Evolutionary conservation across 345 rosid species (phyloP).

Genomic region (Trapa bicornis): DNA sequence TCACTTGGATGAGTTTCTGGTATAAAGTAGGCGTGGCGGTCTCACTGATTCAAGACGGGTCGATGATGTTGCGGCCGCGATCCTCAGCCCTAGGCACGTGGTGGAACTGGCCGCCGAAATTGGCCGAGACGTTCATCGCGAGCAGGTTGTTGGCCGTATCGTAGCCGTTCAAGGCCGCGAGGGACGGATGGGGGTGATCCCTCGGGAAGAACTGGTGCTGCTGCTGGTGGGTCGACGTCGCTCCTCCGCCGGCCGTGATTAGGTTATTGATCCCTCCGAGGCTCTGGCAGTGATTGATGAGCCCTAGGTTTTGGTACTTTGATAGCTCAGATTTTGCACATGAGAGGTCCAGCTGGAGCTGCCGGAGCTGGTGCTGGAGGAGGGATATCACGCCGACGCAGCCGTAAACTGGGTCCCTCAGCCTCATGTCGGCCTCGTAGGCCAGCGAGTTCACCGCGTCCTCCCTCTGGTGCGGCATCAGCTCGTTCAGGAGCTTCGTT

Average conservation of each 20-base stretch:
- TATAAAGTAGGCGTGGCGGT: too few relatives aligned
- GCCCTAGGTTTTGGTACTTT: constrained; percentile 23
- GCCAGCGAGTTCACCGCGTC: constrained; percentile 21
- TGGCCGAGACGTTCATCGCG: constrained; percentile 50
- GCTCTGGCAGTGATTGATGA: constrained; percentile 43
- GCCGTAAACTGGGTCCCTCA: constrained; percentile 20
- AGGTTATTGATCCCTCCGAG: constrained; percentile 20
- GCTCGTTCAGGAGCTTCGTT: constrained; percentile 21
- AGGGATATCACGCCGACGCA: constrained; percentile 21
- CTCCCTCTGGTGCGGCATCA: constrained; percentile 20
- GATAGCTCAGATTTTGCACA: constrained; percentile 21
- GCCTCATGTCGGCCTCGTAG: constrained; percentile 20
- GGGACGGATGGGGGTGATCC: constrained; percentile 47
- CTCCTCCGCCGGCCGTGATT: background rate
- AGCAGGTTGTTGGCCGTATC: constrained; percentile 42
- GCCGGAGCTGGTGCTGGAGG: constrained; percentile 22
- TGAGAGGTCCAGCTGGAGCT: constrained; percentile 21
- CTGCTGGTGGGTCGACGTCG: constrained; percentile 13
- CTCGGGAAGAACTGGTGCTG: constrained; percentile 31
- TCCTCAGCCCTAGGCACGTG: constrained; percentile 58
- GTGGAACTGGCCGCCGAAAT: constrained; percentile 71
- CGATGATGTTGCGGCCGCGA: constrained; percentile 58
- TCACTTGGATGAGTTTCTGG: too few relatives aligned
- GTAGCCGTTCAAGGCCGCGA: constrained; percentile 17
- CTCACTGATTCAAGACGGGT: constrained; percentile 43